Conservation (phyloP, 257 asterid species). For the Hygrophila difformis region DNA sequence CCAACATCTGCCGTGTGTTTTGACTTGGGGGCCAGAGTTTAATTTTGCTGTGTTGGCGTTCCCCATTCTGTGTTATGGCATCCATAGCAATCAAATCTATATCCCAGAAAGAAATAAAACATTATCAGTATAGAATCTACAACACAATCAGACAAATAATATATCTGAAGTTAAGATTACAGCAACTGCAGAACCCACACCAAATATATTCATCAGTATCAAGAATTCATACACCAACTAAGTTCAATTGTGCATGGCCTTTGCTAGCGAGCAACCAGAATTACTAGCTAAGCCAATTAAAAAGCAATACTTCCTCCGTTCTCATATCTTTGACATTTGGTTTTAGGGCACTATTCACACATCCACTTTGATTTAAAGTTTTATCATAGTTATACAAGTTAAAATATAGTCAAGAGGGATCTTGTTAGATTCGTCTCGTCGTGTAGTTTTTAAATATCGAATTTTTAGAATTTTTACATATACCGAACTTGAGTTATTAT, state of each 20-base stretch:
- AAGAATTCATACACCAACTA: conserved; percentile 5
- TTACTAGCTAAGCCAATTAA: conserved; percentile 1
- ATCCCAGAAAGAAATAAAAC: background rate
- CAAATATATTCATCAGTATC: background rate
- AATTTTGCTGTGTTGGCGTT: conserved; percentile 52
- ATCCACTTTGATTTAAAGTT: no score
- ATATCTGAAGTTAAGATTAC: no score
- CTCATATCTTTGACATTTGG: no score
- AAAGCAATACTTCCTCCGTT: no score
- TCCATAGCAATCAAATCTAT: conserved; percentile 30
- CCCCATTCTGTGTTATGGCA: conserved; percentile 37
- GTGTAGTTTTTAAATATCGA: no score
- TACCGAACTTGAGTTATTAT: no score
- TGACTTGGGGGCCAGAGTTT: conserved; percentile 97
- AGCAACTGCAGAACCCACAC: conserved; percentile 2
- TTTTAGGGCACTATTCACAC: no score
- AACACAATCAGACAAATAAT: conserved; percentile 2
- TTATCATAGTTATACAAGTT: no score
- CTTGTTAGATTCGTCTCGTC: no score
- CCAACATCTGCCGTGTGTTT: conserved; percentile 67
- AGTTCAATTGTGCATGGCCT: background rate
- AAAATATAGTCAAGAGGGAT: no score
- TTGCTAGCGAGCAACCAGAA: background rate
- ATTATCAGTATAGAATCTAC: conserved; percentile 1
- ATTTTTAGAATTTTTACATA: no score